phyloP scores from a whole-genome alignment of 2,329 filamentous ascomycete genomes.

The Mollisia scopiformis region DNA sequence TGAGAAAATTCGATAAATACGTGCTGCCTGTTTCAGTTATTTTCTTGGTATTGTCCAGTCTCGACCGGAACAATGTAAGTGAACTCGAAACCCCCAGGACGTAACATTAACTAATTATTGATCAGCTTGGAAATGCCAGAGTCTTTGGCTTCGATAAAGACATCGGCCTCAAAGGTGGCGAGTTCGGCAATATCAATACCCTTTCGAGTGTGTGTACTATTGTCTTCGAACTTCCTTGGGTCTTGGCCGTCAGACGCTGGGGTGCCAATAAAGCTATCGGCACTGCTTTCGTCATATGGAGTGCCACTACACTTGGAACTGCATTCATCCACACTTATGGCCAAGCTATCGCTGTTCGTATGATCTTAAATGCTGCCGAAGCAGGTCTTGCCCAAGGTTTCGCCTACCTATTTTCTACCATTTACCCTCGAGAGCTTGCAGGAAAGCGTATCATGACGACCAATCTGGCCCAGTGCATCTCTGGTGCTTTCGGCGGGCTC shows the following conservation, averaged over 20 bases:
- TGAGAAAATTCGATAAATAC: constrained; percentile 9
- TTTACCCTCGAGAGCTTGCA: constrained; percentile 31
- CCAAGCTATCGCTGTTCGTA: constrained; percentile 34
- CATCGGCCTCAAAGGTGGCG: constrained; percentile 24
- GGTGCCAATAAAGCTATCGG: constrained; percentile 16
- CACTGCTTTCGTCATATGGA: constrained; percentile 26
- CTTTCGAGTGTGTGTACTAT: constrained; percentile 25
- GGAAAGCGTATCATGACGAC: constrained; percentile 34
- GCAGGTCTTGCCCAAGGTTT: constrained; percentile 35
- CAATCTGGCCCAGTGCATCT: constrained; percentile 34
- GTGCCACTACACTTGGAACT: constrained; percentile 32
- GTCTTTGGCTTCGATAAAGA: constrained; percentile 32
- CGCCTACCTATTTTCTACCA: constrained; percentile 35
- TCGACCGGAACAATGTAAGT: constrained; percentile 11
- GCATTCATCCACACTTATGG: constrained; percentile 36
- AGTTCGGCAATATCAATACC: constrained; percentile 31
- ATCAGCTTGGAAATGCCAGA: constrained; percentile 29
- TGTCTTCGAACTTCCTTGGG: constrained; percentile 30
- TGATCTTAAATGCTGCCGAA: constrained; percentile 34
- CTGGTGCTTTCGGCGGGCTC: constrained; percentile 53
- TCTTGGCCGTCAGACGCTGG: constrained; percentile 18
- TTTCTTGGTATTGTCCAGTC: constrained; percentile 5
- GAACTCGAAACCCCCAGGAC: background rate
- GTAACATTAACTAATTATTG: background rate
- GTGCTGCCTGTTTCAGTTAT: constrained; percentile 10